A percentile compares a stretch with the other conserved stretches of the same genome.
Conservation (phyloP, 2,329 filamentous ascomycete species). For the Verticillium albo-atrum region DNA sequence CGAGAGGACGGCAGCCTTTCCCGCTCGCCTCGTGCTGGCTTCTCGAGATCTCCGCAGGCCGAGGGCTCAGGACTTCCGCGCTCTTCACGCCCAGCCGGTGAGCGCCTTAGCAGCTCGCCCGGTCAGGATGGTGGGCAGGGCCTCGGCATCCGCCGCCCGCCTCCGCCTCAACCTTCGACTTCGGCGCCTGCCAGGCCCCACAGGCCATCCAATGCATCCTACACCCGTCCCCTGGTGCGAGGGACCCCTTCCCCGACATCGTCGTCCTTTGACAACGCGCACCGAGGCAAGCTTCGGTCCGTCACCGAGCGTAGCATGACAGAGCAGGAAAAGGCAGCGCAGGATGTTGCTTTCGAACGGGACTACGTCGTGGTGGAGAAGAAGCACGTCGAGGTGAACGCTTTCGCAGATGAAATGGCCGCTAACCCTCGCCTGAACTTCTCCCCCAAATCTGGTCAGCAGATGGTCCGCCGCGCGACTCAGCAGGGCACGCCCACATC, state of each 20-base stretch:
- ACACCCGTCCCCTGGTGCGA: constrained; percentile 24
- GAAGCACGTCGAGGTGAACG: constrained; percentile 91
- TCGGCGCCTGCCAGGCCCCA: constrained; percentile 44
- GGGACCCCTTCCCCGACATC: constrained; percentile 25
- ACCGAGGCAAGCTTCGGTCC: constrained; percentile 20
- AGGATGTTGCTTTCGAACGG: constrained; percentile 85
- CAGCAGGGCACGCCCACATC: constrained; percentile 70
- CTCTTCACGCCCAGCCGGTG: constrained; percentile 12
- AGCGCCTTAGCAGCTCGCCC: constrained; percentile 20
- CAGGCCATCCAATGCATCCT: constrained; percentile 34
- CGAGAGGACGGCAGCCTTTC: constrained; percentile 26
- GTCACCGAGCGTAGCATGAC: constrained; percentile 29
- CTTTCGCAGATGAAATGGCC: constrained; percentile 90
- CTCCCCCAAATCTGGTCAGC: constrained; percentile 49
- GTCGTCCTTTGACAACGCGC: constrained; percentile 27
- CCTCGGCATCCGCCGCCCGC: constrained; percentile 48
- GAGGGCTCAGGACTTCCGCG: constrained; percentile 25
- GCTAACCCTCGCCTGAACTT: constrained; percentile 64
- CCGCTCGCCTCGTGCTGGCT: constrained; percentile 36
- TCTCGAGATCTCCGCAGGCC: constrained; percentile 36
- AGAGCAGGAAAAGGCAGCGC: constrained; percentile 68
- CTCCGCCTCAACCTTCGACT: constrained; percentile 38
- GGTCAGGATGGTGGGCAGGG: constrained; percentile 43
- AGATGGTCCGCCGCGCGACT: constrained; percentile 71
- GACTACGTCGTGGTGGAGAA: constrained; percentile 98